These are phyloP conservation scores for Saccharomyces hybrid DNA, from an alignment of 1,139 yeast genomes.

Conservation along the genomic window DNA sequence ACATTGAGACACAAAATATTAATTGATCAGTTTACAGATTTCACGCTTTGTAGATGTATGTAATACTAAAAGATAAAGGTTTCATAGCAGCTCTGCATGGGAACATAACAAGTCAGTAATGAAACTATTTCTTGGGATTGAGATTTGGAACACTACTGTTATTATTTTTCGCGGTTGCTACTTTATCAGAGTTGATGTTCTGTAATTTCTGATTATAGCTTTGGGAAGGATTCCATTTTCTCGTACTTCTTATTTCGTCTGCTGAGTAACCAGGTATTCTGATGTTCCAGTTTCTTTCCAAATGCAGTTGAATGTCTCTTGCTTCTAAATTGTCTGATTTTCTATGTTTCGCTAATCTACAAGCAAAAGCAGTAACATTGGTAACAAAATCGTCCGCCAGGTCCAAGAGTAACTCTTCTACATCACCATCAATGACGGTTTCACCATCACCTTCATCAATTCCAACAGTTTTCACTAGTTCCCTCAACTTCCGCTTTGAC, in stretches of 20 bases:
- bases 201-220: slow-evolving; percentile 64
- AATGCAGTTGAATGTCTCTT: slow-evolving; percentile 81
- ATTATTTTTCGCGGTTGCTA: slow-evolving; percentile 9
- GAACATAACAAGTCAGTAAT: neutral
- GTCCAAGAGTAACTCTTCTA: slow-evolving; percentile 82
- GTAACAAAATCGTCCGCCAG: slow-evolving; percentile 93
- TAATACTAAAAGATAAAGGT: neutral
- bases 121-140: neutral
- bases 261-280: slow-evolving; percentile 87
- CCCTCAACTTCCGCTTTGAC: slow-evolving; percentile 81
- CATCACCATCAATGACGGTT: slow-evolving; percentile 91
- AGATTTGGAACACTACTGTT: neutral
- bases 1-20: neutral
- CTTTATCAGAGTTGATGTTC: slow-evolving; percentile 41
- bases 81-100: neutral
- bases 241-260: slow-evolving; percentile 79
- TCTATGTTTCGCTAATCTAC: slow-evolving; percentile 89
- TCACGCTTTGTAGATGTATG: neutral
- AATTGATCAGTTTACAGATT: neutral
- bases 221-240: slow-evolving; percentile 72
- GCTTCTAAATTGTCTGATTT: slow-evolving; percentile 84
- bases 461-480: slow-evolving; percentile 74
- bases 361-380: slow-evolving; percentile 85
- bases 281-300: slow-evolving; percentile 93
- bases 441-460: slow-evolving; percentile 84